Base-by-base conservation (phyloP, 306 rosid species). In the Ochetophila trinervis region DNA sequence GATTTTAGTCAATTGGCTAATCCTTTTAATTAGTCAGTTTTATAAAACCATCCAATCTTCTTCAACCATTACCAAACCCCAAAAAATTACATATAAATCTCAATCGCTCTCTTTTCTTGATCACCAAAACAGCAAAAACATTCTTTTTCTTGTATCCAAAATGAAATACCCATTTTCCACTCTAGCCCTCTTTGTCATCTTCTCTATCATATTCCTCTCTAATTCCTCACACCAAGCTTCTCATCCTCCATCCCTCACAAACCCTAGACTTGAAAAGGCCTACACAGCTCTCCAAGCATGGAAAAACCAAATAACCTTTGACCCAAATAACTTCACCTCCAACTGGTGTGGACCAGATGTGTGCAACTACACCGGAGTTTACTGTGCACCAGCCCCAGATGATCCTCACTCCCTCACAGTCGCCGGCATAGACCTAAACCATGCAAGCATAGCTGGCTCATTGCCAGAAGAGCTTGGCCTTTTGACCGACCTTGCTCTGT, bases 381-480 rank as follows among this genome's bases (percentile, higher is more conserved):
- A 61, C 80, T 92, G 98, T 55, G 93, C 96, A 8, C 79, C 86
- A 0, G 82, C 96, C 2, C 95, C 71, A 2, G 85, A 80, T n/a
- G 83, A 89, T 5, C 84, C 88, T 48, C 53, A 80, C 74, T 19
- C 69, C 56, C 27, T 52, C 19, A 92, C 98, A 0, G 98, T 92
- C 1, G 96, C 96, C 0, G 98, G 98, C 21, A 74, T 92, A 12
- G 98, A 92, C 80, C 80, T 92, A 21, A 92, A 92, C 87, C 91
- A 87, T 17, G 96, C 70, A 62, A 49, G 69, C 68, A 66, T 92
- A 21, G 58, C 85, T 1, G 98, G 98, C 16, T 66, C 85, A 2
- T 58, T 92, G 8, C 91, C 98, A 0, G 74, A 84, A 21, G 79
- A 92, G n/a, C 86, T 92, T 9, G 91, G 91, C 68, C 89, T 85